These are phyloP conservation scores for Phytophthora kernoviae DNA, from an alignment of 352 stramenopile species.

Conservation along the genomic window DNA sequence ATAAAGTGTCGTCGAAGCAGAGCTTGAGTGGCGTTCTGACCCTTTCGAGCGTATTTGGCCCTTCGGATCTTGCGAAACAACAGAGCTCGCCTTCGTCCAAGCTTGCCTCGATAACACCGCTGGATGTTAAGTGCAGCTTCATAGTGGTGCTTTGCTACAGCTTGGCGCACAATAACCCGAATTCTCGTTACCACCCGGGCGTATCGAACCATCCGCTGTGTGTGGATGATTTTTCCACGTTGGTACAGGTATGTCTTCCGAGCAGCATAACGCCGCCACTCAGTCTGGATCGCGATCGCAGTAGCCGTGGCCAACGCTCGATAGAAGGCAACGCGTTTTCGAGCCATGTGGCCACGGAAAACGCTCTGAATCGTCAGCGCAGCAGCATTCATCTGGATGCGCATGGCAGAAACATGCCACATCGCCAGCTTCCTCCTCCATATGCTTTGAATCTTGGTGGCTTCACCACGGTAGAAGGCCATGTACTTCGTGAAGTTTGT, in stretches of 20 bases:
- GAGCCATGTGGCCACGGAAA: slow-evolving; percentile 41
- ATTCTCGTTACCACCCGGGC: slow-evolving; percentile 31
- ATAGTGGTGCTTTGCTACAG: slow-evolving; percentile 34
- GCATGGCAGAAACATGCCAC: slow-evolving; percentile 26
- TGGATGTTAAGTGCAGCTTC: slow-evolving; percentile 46
- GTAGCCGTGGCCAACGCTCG: slow-evolving; percentile 24
- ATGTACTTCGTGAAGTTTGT: slow-evolving; percentile 43
- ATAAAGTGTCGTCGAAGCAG: slow-evolving; percentile 58
- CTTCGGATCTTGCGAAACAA: slow-evolving; percentile 73
- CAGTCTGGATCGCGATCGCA: slow-evolving; percentile 43
- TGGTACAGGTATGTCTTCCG: slow-evolving; percentile 29
- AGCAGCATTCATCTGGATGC: slow-evolving; percentile 35
- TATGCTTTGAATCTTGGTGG: slow-evolving; percentile 48
- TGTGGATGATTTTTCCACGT: slow-evolving; percentile 37
- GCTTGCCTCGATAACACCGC: slow-evolving; percentile 48
- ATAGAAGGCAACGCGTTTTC: slow-evolving; percentile 34
- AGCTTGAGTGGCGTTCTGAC: slow-evolving; percentile 58
- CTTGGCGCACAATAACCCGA: slow-evolving; percentile 28
- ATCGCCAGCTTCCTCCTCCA: slow-evolving; percentile 54
- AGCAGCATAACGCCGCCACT: slow-evolving; percentile 39
- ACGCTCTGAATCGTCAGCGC: slow-evolving; percentile 48
- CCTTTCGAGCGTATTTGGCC: slow-evolving; percentile 50
- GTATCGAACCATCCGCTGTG: slow-evolving; percentile 52
- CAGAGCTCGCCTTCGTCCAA: slow-evolving; percentile 52
- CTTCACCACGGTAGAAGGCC: slow-evolving; percentile 36